Evolutionary conservation across 2,329 filamentous ascomycete species (phyloP).

Genomic region (Diaporthe sp.): DNA sequence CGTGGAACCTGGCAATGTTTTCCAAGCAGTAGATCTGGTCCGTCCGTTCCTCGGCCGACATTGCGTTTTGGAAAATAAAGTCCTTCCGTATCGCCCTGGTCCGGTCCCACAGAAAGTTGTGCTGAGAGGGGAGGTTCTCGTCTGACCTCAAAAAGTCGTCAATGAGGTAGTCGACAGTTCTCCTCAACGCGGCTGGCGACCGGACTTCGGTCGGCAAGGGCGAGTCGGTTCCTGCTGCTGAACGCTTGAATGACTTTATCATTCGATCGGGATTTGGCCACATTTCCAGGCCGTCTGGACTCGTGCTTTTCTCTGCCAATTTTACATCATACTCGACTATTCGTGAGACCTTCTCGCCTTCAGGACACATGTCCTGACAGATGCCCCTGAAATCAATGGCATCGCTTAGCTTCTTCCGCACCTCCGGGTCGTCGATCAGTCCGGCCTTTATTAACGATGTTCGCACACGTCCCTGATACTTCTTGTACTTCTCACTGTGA

Average conservation of each 20-base stretch:
- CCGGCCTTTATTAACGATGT: slow-evolving; percentile 69
- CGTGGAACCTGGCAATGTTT: slow-evolving; percentile 76
- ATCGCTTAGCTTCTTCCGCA: slow-evolving; percentile 71
- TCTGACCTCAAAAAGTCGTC: slow-evolving; percentile 69
- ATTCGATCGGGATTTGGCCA: slow-evolving; percentile 66
- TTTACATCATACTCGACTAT: slow-evolving; percentile 73
- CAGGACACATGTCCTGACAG: slow-evolving; percentile 78
- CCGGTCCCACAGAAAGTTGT: slow-evolving; percentile 77
- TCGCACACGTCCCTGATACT: slow-evolving; percentile 69
- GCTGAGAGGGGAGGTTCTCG: slow-evolving; percentile 65
- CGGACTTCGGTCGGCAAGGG: slow-evolving; percentile 77
- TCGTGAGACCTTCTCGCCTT: slow-evolving; percentile 73
- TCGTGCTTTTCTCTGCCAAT: slow-evolving; percentile 63
- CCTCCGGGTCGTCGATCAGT: slow-evolving; percentile 74
- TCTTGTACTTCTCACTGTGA: slow-evolving; percentile 68
- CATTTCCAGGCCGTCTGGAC: slow-evolving; percentile 51
- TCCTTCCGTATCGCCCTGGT: slow-evolving; percentile 77
- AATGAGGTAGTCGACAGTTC: slow-evolving; percentile 74
- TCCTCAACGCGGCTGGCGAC: slow-evolving; percentile 68
- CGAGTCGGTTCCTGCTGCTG: slow-evolving; percentile 76
- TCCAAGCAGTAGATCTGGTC: slow-evolving; percentile 74
- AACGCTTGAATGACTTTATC: slow-evolving; percentile 77
- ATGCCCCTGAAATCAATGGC: slow-evolving; percentile 77
- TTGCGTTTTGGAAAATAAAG: slow-evolving; percentile 75
- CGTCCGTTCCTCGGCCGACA: slow-evolving; percentile 68